These are phyloP conservation scores for Spongispora temasekensis DNA, from an alignment of 1,284 basidiomycete genomes.

Conservation along the genomic window DNA sequence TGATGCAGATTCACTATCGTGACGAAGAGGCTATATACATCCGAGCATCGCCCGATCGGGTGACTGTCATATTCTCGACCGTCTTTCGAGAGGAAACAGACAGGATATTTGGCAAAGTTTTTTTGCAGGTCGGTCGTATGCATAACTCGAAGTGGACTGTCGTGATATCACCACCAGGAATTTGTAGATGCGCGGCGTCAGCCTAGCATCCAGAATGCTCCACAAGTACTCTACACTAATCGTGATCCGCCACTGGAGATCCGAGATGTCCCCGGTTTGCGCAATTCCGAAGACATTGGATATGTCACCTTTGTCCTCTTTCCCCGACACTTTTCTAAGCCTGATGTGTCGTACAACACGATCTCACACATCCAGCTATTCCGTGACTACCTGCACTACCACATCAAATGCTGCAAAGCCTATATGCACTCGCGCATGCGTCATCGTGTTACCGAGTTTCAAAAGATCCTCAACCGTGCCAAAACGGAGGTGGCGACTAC, in stretches of 20 bases:
- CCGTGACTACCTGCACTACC: slow-evolving; percentile 98
- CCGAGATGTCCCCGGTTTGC: slow-evolving; percentile 80
- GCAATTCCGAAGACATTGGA: slow-evolving; percentile 88
- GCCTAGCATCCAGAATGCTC: slow-evolving; percentile 94
- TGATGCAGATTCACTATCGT: slow-evolving; percentile 94
- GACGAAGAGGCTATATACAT: slow-evolving; percentile 98
- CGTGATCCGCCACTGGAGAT: slow-evolving; percentile 97
- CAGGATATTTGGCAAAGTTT: slow-evolving; percentile 94
- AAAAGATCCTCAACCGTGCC: slow-evolving; percentile 97
- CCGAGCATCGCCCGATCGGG: slow-evolving; percentile 90
- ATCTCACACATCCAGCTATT: slow-evolving; percentile 98
- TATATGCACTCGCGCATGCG: slow-evolving; percentile 99
- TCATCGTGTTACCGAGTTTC: slow-evolving; percentile 92
- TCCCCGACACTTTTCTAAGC: slow-evolving; percentile 90
- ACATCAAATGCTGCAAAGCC: slow-evolving; percentile 99
- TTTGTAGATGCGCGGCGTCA: slow-evolving; percentile 97
- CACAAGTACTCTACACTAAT: slow-evolving; percentile 97
- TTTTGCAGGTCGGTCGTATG: slow-evolving; percentile 76
- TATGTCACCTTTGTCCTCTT: slow-evolving; percentile 99
- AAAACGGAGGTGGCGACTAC: slow-evolving; percentile 87
- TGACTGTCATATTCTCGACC: slow-evolving; percentile 98
- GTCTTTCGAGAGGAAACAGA: slow-evolving; percentile 98
- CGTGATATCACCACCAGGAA: slow-evolving; percentile 58
- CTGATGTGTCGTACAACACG: slow-evolving; percentile 74
- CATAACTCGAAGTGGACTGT: background rate